Base-by-base conservation (phyloP, 2,329 filamentous ascomycete genomes). In the Pestalotiopsis sp. region DNA sequence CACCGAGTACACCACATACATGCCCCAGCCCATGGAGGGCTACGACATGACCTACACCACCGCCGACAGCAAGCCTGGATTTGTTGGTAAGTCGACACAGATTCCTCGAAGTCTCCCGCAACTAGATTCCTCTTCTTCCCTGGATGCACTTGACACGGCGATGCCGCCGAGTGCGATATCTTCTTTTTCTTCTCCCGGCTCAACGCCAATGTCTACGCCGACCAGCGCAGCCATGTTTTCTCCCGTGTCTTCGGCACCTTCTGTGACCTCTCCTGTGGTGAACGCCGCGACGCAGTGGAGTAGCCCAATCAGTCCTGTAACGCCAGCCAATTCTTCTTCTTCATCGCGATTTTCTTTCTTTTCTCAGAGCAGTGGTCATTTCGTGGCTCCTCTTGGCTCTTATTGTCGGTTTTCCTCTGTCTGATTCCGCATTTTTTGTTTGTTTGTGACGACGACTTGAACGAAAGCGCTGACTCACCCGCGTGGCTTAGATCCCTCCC, bases 1-100 rank as follows among this genome's bases (percentile, higher is more conserved):
- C 66, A 78, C 81, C 68, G 86, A 88, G 68, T 89, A 92, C 75
- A 80, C 86, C 63, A 89, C 89, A 76, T 82, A 87, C 65, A 80
- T 77, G 31, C 76, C 79, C 70, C 79, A 78, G 74, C 52, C 7
- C 14, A 83, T 88, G 78, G 86, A 89, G 64, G 85, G 87, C 70
- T 84, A 84, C 73, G 76, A 78, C 71, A 75, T 81, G 71, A 84
- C 83, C 75, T 86, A 87, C 70, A n/a, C 31, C 31, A 31, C 31
- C 31, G 31, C 59, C 11, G 80, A 84, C 71, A 75, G 78, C 72
- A 89, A 89, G 76, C 78, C 82, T 66, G 80, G 79, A 70, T 89
- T 85, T 81, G 85, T 89, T 78, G 86, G 87, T 89, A 81, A 87
- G 87, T 88, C 77, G 72, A 75, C 79, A 77, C 76, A 77, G 71